Conservation (phyloP, 768 basidiomycete genomes). For the Boletus eberwhitei region DNA sequence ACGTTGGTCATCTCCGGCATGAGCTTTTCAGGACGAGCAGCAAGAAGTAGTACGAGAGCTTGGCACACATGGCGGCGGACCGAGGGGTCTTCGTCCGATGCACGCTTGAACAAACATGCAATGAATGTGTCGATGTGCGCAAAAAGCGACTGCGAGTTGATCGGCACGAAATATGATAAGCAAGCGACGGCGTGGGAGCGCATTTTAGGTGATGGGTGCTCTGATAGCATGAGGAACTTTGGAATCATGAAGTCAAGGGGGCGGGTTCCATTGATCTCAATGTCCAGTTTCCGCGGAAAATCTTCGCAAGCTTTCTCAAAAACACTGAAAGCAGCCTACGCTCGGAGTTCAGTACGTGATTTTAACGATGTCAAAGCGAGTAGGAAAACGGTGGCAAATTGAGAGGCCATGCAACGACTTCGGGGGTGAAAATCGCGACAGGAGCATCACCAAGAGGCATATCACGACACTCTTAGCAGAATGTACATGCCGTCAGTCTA, state of each 20-base stretch:
- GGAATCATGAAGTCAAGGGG: slow-evolving; percentile 97
- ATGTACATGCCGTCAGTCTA: background rate
- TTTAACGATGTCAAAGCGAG: background rate
- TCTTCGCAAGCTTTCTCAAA: slow-evolving; percentile 97
- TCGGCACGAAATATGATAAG: slow-evolving; percentile 88
- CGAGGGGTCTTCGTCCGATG: slow-evolving; percentile 89
- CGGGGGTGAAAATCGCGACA: background rate
- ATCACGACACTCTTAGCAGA: slow-evolving; percentile 6
- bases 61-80: slow-evolving; percentile 96
- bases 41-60: slow-evolving; percentile 88
- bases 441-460: background rate
- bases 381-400: background rate
- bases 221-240: slow-evolving; percentile 86
- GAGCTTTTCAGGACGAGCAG: slow-evolving; percentile 91
- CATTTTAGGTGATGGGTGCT: slow-evolving; percentile 85
- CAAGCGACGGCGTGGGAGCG: slow-evolving; percentile 92
- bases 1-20: slow-evolving; percentile 95
- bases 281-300: slow-evolving; percentile 91
- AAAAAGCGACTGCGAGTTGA: slow-evolving; percentile 82
- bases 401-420: background rate
- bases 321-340: slow-evolving; percentile 86
- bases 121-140: slow-evolving; percentile 93
- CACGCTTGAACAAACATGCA: slow-evolving; percentile 89
- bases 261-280: slow-evolving; percentile 88
- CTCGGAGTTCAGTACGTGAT: slow-evolving; percentile 16